A percentile compares a stretch with the other conserved stretches of the same genome.
Evolutionary conservation across 305 asterid genomes (phyloP).

Genomic region (Solanum hybrid): DNA sequence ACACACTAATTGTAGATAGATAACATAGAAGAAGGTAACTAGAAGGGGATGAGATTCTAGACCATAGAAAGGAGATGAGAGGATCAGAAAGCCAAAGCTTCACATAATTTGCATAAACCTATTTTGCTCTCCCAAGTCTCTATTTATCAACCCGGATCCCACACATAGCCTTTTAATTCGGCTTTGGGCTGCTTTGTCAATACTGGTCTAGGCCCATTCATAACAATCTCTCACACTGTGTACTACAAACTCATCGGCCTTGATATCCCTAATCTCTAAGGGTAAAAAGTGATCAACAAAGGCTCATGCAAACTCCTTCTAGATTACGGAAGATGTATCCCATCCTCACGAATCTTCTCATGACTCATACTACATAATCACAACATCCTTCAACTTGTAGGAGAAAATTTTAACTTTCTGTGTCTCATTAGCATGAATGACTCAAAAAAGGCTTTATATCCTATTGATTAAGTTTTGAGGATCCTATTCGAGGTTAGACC

Average conservation of each 20-base stretch:
- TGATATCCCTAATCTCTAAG: background rate
- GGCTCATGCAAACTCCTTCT: background rate
- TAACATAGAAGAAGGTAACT: no score
- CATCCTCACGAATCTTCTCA: background rate
- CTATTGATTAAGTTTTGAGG: background rate
- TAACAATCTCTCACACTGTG: background rate
- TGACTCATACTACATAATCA: background rate
- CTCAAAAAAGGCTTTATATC: background rate
- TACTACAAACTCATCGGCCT: background rate
- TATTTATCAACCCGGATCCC: no score
- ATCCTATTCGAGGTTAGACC: background rate
- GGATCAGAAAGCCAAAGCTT: no score
- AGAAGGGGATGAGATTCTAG: no score
- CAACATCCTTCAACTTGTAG: background rate
- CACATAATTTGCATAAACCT: no score
- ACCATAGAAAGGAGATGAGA: no score
- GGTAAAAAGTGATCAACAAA: background rate
- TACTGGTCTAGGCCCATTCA: no score
- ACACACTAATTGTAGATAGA: no score
- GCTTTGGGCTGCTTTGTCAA: no score
- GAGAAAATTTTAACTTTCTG: background rate
- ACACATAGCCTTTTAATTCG: no score
- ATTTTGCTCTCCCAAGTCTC: no score
- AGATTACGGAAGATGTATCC: background rate
- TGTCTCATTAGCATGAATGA: background rate